phyloP scores from a whole-genome alignment of 768 basidiomycete genomes.

The Pulveroboletus frians region DNA sequence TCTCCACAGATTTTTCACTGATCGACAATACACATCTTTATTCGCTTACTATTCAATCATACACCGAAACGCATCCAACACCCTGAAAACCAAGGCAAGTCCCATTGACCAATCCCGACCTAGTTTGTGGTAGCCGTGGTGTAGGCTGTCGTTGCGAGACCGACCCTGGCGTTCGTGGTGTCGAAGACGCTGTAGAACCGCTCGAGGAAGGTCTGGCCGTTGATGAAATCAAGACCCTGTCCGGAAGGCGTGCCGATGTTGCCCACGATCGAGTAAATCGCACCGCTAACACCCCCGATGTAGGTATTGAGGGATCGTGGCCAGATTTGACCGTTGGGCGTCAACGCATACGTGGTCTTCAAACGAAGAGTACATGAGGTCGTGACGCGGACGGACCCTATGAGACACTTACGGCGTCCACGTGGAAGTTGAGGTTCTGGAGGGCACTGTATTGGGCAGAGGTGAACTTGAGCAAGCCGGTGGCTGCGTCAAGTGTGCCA shows the following conservation, averaged over 20 bases:
- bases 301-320: constrained; percentile 39
- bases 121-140: constrained; percentile 30
- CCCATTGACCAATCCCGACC: background rate
- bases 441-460: constrained; percentile 45
- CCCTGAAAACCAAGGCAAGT: background rate
- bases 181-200: constrained; percentile 68
- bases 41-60: background rate
- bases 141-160: constrained; percentile 26
- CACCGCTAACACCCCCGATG: constrained; percentile 34
- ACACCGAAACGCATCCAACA: background rate
- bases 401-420: constrained; percentile 39
- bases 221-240: constrained; percentile 54
- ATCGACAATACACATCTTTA: background rate
- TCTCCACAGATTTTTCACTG: background rate
- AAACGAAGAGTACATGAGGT: background rate
- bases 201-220: constrained; percentile 50
- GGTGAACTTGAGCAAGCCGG: constrained; percentile 53
- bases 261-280: constrained; percentile 36
- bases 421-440: constrained; percentile 52
- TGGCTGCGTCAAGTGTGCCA: constrained; percentile 26
- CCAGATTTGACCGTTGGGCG: constrained; percentile 42
- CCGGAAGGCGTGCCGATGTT: constrained; percentile 38
- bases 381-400: background rate
- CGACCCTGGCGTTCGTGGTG: constrained; percentile 43
- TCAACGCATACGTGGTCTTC: constrained; percentile 34